Evolutionary conservation across 208 protist species (phyloP).

Genomic region (Crithidia mellificae): DNA sequence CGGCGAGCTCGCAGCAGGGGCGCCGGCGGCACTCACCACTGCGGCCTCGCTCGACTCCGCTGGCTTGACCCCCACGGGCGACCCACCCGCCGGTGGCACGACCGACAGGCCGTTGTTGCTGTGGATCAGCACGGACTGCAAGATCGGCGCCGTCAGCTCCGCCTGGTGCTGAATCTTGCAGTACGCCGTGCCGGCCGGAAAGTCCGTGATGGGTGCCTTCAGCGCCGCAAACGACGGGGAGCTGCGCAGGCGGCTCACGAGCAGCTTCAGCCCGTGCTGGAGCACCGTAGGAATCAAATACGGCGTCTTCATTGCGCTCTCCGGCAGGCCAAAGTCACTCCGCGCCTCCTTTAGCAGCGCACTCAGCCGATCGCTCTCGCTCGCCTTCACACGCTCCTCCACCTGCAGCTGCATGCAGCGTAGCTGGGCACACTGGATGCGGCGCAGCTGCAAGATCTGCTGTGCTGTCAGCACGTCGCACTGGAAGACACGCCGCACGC

Average conservation of each 20-base stretch:
- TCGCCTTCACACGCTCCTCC: conserved; percentile 37
- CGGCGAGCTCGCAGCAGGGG: conserved; percentile 4
- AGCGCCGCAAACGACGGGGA: conserved; percentile 15
- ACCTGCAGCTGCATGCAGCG: conserved; percentile 63
- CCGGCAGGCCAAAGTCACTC: conserved; percentile 76
- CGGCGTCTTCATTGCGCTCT: conserved; percentile 31
- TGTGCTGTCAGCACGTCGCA: conserved; percentile 59
- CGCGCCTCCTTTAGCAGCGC: conserved; percentile 30
- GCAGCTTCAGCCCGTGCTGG: conserved; percentile 43
- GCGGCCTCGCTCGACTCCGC: background rate
- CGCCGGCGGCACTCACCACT: background rate
- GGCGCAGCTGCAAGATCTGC: conserved; percentile 72
- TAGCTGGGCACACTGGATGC: conserved; percentile 66
- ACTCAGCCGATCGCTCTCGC: conserved; percentile 42
- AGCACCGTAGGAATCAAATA: conserved; percentile 54
- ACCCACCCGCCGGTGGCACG: background rate
- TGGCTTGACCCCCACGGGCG: background rate
- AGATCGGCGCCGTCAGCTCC: conserved; percentile 15
- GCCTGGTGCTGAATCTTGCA: conserved; percentile 27
- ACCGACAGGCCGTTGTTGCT: conserved; percentile 51
- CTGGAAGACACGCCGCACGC: conserved; percentile 44
- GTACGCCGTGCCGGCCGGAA: conserved; percentile 27
- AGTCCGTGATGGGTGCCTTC: conserved; percentile 11
- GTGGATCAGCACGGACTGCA: conserved; percentile 59
- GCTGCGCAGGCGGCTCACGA: conserved; percentile 44